Evolutionary conservation across 345 rosid species (phyloP).

Genomic region (Eucalyptus brandiana): DNA sequence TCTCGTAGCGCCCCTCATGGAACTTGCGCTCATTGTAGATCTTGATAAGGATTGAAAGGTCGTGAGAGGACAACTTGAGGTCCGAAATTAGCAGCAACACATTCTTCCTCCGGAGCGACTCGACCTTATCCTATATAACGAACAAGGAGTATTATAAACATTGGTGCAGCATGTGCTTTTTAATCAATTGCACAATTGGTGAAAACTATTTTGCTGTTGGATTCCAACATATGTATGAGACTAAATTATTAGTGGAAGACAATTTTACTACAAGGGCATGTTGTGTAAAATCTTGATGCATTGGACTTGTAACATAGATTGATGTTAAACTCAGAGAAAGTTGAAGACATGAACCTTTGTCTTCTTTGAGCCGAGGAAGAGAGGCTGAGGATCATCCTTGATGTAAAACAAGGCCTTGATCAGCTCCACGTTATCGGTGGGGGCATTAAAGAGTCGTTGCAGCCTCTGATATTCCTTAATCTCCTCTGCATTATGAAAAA

Average conservation of each 20-base stretch:
- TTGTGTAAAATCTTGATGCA: not conserved
- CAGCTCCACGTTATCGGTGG: conserved; percentile 24
- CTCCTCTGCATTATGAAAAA: conserved; percentile 8
- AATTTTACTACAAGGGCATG: not conserved
- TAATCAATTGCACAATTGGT: not conserved
- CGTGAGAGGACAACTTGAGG: conserved; percentile 6
- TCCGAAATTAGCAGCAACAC: conserved; percentile 15
- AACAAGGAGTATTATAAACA: not conserved
- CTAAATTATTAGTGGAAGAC: not conserved
- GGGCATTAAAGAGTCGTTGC: conserved; percentile 1
- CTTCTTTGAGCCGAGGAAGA: conserved; percentile 16
- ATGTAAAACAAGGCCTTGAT: conserved; percentile 24
- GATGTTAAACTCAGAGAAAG: not conserved
- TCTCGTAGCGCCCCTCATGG: conserved; percentile 6
- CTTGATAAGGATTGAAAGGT: conserved; percentile 1
- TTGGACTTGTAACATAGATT: not conserved
- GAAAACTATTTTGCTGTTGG: not conserved
- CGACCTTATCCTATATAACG: conserved; percentile 6
- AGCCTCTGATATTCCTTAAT: conserved; percentile 19
- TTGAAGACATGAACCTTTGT: conserved; percentile 5
- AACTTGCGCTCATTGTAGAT: conserved; percentile 3
- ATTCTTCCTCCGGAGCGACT: conserved; percentile 6
- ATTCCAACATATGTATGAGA: not conserved
- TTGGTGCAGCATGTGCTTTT: not conserved
- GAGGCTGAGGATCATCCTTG: conserved; percentile 30